These are phyloP conservation scores for Starmerella ratchasimensis DNA, from an alignment of 805 yeast genomes.

Conservation along the genomic window DNA sequence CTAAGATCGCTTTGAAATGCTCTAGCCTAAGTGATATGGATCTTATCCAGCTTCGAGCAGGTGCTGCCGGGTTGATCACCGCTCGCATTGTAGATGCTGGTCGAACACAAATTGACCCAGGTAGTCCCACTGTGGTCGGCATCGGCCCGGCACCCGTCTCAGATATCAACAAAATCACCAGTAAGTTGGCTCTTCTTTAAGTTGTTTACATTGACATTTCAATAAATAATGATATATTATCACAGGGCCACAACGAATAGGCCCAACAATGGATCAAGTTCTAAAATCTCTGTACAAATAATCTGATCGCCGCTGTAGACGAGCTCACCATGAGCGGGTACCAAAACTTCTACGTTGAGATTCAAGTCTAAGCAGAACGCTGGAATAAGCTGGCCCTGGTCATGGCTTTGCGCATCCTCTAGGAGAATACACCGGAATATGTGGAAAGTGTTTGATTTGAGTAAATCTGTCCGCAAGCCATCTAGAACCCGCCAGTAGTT, in stretches of 20 bases:
- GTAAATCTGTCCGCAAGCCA: constrained; percentile 9
- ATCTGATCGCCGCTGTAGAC: constrained; percentile 28
- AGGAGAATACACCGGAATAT: constrained; percentile 35
- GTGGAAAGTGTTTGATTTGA: constrained; percentile 9
- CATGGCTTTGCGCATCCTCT: constrained; percentile 16
- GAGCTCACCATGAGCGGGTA: constrained; percentile 14
- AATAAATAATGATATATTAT: not conserved
- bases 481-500: constrained; percentile 4
- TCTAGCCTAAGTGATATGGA: constrained; percentile 58
- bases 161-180: constrained; percentile 69
- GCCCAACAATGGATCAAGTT: constrained; percentile 32
- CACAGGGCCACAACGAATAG: constrained; percentile 29
- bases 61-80: constrained; percentile 63
- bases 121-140: constrained; percentile 92
- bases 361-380: constrained; percentile 39
- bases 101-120: constrained; percentile 90
- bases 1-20: constrained; percentile 66
- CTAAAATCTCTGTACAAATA: constrained; percentile 33
- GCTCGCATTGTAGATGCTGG: constrained; percentile 91
- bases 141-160: constrained; percentile 87
- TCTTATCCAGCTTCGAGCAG: constrained; percentile 63
- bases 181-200: constrained; percentile 59
- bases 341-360: constrained; percentile 32
- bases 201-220: not conserved
- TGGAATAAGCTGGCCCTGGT: constrained; percentile 24